These are phyloP conservation scores for Medicago lupulina DNA, from an alignment of 306 rosid species.

Conservation along the genomic window DNA sequence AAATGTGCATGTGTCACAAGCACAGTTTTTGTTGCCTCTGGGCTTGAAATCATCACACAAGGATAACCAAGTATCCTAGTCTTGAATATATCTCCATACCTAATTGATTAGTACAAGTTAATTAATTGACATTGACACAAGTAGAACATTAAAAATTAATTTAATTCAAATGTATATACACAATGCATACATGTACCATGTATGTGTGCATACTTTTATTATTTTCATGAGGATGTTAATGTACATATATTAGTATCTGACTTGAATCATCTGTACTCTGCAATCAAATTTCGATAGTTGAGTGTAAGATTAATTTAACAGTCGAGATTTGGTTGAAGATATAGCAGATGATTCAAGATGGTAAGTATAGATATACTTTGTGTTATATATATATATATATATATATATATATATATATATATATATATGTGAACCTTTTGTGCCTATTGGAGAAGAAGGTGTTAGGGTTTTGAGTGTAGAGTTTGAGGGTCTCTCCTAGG, in stretches of 20 bases:
- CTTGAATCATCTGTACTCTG: too few relatives aligned
- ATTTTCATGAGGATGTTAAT: too few relatives aligned
- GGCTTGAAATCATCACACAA: constrained; percentile 4
- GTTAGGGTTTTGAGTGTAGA: neutral
- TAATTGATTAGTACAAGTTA: neutral
- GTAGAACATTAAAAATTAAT: too few relatives aligned
- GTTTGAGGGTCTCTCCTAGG: constrained; percentile 1
- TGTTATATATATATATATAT: too few relatives aligned
- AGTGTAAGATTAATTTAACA: neutral
- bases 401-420: neutral
- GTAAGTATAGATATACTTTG: too few relatives aligned
- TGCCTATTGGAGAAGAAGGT: neutral
- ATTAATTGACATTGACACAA: neutral
- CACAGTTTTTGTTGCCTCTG: neutral
- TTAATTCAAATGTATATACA: too few relatives aligned
- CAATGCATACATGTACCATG: neutral
- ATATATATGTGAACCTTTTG: neutral
- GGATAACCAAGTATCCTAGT: constrained; percentile 5
- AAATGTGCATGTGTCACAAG: constrained; percentile 10
- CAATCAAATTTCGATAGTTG: neutral
- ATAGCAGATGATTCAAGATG: neutral
- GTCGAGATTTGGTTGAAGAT: neutral
- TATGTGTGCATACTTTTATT: neutral
- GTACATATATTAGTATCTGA: too few relatives aligned
- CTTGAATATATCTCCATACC: neutral